These are phyloP conservation scores for Pyrus betulifolia DNA, from an alignment of 306 rosid genomes.

Conservation along the genomic window DNA sequence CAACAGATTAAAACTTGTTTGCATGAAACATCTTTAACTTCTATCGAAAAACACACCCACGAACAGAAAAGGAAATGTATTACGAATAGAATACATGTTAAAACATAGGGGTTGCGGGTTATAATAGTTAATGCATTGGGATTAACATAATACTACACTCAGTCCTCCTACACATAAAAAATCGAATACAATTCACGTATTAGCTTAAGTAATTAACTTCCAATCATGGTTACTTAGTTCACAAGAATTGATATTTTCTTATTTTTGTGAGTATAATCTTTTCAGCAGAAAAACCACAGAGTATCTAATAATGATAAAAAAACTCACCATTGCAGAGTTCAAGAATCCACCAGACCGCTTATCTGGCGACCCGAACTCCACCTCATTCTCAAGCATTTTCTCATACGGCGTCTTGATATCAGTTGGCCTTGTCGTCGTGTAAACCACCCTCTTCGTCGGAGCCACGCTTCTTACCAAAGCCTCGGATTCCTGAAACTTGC, in stretches of 20 bases:
- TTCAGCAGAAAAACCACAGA: not conserved
- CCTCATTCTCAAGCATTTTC: conserved; percentile 91
- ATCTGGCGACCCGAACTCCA: conserved; percentile 93
- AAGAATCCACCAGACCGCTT: conserved; percentile 80
- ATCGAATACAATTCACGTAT: not conserved
- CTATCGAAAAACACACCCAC: not conserved
- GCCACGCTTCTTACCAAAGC: conserved; percentile 57
- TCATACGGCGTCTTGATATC: conserved; percentile 91
- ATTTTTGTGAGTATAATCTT: not conserved
- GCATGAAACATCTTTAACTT: not conserved
- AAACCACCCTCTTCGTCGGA: conserved; percentile 72
- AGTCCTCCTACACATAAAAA: not conserved
- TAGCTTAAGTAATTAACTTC: not conserved
- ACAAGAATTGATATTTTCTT: not conserved
- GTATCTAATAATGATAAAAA: not conserved
- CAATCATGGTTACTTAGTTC: not conserved
- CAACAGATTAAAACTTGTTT: conserved; percentile 16
- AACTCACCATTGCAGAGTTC: conserved; percentile 74
- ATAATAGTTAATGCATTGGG: not conserved
- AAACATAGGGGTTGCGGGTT: not conserved
- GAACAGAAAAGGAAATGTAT: not conserved
- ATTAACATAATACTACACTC: not conserved
- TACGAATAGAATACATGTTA: not conserved
- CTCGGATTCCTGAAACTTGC: conserved; percentile 62
- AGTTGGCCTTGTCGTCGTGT: conserved; percentile 84